phyloP scores from a whole-genome alignment of 495 filamentous ascomycete genomes.

The Polyplosphaeria fusca region DNA sequence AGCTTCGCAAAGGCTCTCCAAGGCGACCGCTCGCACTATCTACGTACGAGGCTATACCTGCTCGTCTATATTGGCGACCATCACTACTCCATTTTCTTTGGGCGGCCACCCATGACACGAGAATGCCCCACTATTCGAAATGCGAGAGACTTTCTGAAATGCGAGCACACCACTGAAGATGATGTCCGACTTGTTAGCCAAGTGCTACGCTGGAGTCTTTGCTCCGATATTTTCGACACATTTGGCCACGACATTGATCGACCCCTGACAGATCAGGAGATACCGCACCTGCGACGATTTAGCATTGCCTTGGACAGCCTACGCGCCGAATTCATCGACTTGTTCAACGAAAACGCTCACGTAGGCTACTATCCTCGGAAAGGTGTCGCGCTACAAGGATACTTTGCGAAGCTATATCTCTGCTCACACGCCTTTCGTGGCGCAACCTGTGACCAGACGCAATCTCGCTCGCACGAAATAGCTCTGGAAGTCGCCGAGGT shows the following conservation, averaged over 20 bases:
- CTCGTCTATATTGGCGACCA: constrained; percentile 45
- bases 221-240: not conserved
- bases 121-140: constrained; percentile 36
- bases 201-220: not conserved
- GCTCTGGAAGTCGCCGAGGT: not conserved
- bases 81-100: constrained; percentile 41
- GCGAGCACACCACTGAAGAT: constrained; percentile 38
- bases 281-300: constrained; percentile 37
- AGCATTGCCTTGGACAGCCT: constrained; percentile 39
- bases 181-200: constrained; percentile 25
- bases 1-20: not conserved
- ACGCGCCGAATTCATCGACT: constrained; percentile 37
- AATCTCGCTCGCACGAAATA: not conserved
- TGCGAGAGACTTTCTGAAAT: constrained; percentile 33
- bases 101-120: constrained; percentile 42
- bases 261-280: not conserved
- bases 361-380: not conserved
- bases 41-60: constrained; percentile 35
- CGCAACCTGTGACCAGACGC: constrained; percentile 1
- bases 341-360: not conserved
- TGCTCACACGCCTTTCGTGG: constrained; percentile 43
- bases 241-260: constrained; percentile 4
- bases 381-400: constrained; percentile 2
- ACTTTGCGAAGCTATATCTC: constrained; percentile 33
- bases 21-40: not conserved